phyloP scores from a whole-genome alignment of 495 filamentous ascomycete genomes.

The Amphirosellinia nigrospora region DNA sequence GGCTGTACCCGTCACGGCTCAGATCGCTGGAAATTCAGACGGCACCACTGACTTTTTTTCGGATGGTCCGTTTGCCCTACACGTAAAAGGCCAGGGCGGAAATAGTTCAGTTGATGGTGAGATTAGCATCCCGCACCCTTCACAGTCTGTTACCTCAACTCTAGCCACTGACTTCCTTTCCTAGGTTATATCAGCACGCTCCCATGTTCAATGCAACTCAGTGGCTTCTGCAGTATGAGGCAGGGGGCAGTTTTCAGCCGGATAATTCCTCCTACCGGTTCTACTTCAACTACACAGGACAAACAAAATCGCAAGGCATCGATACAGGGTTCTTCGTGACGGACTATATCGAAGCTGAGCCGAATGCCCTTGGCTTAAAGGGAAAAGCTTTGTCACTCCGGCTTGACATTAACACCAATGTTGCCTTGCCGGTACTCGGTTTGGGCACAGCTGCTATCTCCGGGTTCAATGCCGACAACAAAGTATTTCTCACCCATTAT shows the following conservation, averaged over 20 bases:
- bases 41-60: background rate
- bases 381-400: background rate
- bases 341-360: background rate
- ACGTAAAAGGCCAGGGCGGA: background rate
- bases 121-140: background rate
- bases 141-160: background rate
- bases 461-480: conserved; percentile 1
- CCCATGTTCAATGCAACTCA: background rate
- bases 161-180: background rate
- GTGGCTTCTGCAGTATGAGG: background rate
- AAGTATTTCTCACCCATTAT: background rate
- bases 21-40: background rate
- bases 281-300: conserved; percentile 8
- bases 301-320: background rate
- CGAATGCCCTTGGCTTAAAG: background rate
- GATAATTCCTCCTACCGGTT: conserved; percentile 5
- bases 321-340: background rate
- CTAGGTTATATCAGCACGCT: background rate
- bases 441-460: background rate
- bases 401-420: background rate
- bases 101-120: conserved; percentile 12
- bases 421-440: background rate
- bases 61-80: conserved; percentile 8
- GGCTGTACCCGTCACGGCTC: background rate
- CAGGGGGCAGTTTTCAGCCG: background rate